phyloP scores from a whole-genome alignment of 2,329 filamentous ascomycete species.

The Rasamsonia emersonii region DNA sequence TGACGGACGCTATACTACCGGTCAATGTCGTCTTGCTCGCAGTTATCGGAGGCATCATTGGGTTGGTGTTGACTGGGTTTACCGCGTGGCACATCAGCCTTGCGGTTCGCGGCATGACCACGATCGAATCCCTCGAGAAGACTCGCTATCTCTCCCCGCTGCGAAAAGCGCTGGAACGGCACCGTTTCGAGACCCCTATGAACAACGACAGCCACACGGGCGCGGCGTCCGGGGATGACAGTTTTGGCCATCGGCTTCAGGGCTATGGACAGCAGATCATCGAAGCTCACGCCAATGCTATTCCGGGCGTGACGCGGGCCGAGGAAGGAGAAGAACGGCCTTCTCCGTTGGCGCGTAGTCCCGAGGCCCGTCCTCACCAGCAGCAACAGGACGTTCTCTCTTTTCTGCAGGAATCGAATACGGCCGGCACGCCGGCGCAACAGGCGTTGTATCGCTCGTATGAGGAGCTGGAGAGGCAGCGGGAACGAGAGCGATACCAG shows the following conservation, averaged over 20 bases:
- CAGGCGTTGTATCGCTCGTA: constrained; percentile 39
- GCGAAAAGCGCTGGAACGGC: constrained; percentile 59
- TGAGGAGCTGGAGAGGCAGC: constrained; percentile 51
- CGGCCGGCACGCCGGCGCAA: constrained; percentile 35
- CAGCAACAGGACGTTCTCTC: constrained; percentile 10
- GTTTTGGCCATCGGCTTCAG: constrained; percentile 39
- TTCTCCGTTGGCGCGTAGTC: constrained; percentile 23
- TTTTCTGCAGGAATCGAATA: constrained; percentile 7
- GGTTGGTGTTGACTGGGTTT: constrained; percentile 79
- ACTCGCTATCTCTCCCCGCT: constrained; percentile 84
- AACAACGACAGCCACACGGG: constrained; percentile 20
- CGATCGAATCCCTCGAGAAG: constrained; percentile 93
- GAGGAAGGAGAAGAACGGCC: constrained; percentile 65
- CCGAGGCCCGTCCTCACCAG: constrained; percentile 1
- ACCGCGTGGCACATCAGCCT: constrained; percentile 87
- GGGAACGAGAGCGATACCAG: constrained; percentile 61
- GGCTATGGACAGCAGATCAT: constrained; percentile 64
- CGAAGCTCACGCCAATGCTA: constrained; percentile 71
- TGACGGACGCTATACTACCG: constrained; percentile 69
- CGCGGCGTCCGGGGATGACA: constrained; percentile 23
- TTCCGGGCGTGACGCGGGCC: constrained; percentile 69
- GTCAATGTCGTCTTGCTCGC: constrained; percentile 85
- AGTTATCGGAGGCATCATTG: constrained; percentile 84
- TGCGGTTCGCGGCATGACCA: constrained; percentile 72
- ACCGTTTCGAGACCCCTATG: constrained; percentile 39